Evolutionary conservation across 2,329 filamentous ascomycete species (phyloP), one percentile per base, ranked within the genome.

Genomic region (Cordyceps pruinosa): DNA sequence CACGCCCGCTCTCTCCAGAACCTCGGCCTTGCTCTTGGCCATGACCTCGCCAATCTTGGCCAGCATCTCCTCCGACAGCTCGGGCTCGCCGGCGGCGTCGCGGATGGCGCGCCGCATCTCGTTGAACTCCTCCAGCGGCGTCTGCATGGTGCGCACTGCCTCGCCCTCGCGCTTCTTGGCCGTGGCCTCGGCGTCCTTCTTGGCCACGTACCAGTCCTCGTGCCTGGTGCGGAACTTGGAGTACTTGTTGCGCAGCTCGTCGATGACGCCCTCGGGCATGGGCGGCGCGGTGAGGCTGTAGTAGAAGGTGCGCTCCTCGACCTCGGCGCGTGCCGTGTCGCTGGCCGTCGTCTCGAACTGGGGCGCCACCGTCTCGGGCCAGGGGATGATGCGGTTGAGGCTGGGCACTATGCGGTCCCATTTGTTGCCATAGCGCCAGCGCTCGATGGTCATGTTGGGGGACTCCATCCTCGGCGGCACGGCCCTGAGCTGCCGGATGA

Each of bases 241-340:
- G 79, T 86, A 96, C 69, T 85, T 87, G 76, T 88, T 87, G 68
- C 91, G 82, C 68, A 97, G 78, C 77, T 97, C 93, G 70, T 96
- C 86, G 62, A 96, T 80, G 37, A 97, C 81, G n/a, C 73, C 75
- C 30, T 78, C 73, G 5, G 93, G 91, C 80, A 96, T 90, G 15
- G 93, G 93, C 26, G 88, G 81, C 17, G 81, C 77, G 28, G 91
- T 76, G 25, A 97, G 77, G 35, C 84, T 88, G n/a, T 92, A 91
- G 56, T 86, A 77, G 69, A 89, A 96, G 1, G 88, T 89, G 66
- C 77, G 78, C 61, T 84, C 79, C 66, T 96, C 89, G 58, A 90
- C 88, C 56, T 86, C 81, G 68, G 87, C 83, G 62, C 89, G 87
- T 46, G 85, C 74, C 3, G 93, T 97, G 72, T 97, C 93, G 65